Base-by-base conservation (phyloP, 2,329 filamentous ascomycete genomes). In the Periconia sp. region DNA sequence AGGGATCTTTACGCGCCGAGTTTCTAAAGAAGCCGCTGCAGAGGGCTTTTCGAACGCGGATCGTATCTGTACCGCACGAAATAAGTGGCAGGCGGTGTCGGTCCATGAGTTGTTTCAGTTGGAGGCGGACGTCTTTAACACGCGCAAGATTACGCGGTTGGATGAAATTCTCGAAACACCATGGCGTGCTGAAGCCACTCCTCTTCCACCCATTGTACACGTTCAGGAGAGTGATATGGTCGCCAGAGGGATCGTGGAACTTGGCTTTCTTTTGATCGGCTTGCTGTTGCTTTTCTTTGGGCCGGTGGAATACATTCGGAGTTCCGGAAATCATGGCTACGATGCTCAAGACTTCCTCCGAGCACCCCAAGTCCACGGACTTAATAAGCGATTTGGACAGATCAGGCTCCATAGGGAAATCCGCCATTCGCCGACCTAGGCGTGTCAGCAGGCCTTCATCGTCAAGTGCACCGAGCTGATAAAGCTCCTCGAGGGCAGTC, bases 151-250 rank as follows among this genome's bases (percentile, higher is more conserved):
- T 87, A 1, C 92, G 85, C 5, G 91, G 92, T 71, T 97, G 92
- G 71, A 99, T 94, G 72, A 96, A 99, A 74, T 99, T 97, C 69
- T 99, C 95, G 62, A 91, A 93, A 71, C 94, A 97, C 94, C 94
- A 99, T 0, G 92, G 87, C 53, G 86, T 90, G 47, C 86, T 89
- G 76, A 85, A 96, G 7, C 88, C 87, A 58, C 86, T 89, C 43
- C 87, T 82, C 73, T 96, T 96, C 94, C 94, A 99, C n/a, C 85
- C 87, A 68, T 97, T 96, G 79, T 96, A 99, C 0, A 99, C 92
- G 64, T 99, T 99, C 42, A 99, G 84, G 0, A 97, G 81, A 0
- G 94, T 99, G 13, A 99, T 81, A 68, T 99, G 94, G 69, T 99
- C 94, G 49, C 94, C 94, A 52, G 91, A 86, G 0, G 93, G 90